These are phyloP conservation scores for Mallotus nudiflorus DNA, from an alignment of 345 rosid species.

Conservation along the genomic window DNA sequence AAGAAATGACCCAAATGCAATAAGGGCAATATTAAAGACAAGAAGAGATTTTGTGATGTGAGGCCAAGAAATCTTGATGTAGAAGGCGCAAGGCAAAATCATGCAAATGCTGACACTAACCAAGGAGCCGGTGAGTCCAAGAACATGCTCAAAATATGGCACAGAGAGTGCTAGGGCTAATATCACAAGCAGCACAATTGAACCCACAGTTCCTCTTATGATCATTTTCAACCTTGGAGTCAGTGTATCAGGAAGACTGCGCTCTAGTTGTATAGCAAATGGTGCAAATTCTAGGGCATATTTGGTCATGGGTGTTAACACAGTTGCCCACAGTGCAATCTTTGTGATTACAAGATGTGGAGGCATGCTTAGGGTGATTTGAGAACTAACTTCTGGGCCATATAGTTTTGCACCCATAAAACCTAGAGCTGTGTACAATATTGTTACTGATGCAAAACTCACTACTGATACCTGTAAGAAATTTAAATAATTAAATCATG, in stretches of 20 bases:
- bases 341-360: slow-evolving; percentile 52
- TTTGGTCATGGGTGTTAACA: slow-evolving; percentile 75
- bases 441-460: slow-evolving; percentile 61
- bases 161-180: slow-evolving; percentile 55
- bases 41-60: slow-evolving; percentile 36
- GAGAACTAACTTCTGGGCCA: slow-evolving; percentile 58
- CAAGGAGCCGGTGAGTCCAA: slow-evolving; percentile 71
- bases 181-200: slow-evolving; percentile 48
- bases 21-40: slow-evolving; percentile 41
- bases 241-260: slow-evolving; percentile 47
- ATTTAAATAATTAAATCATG: not conserved
- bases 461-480: slow-evolving; percentile 56
- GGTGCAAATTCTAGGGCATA: slow-evolving; percentile 79
- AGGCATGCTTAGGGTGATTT: slow-evolving; percentile 75
- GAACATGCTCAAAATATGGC: slow-evolving; percentile 68
- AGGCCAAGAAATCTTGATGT: slow-evolving; percentile 57
- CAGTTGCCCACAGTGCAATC: slow-evolving; percentile 77
- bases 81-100: slow-evolving; percentile 60
- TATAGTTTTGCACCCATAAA: slow-evolving; percentile 76
- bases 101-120: slow-evolving; percentile 54
- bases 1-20: slow-evolving; percentile 52
- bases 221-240: slow-evolving; percentile 36
- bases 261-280: slow-evolving; percentile 70
- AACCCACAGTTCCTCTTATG: slow-evolving; percentile 54
- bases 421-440: slow-evolving; percentile 52